These are phyloP conservation scores for Jamesozyma rosinii DNA, from an alignment of 805 yeast genomes.

Conservation along the genomic window DNA sequence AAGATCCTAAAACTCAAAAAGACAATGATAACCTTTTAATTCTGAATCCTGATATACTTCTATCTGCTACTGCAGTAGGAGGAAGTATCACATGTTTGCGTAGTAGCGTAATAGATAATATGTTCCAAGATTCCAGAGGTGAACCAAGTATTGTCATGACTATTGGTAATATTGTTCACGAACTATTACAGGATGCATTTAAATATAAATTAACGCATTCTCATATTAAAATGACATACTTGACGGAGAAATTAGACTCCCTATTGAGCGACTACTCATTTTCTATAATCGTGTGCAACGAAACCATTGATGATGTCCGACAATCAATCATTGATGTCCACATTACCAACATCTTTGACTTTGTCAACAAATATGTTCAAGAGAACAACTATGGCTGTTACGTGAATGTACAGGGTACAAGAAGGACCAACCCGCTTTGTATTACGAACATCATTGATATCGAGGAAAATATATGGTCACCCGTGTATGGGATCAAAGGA, in stretches of 20 bases:
- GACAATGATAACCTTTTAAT: slow-evolving; percentile 52
- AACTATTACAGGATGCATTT: slow-evolving; percentile 48
- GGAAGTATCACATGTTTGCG: slow-evolving; percentile 68
- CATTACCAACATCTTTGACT: slow-evolving; percentile 41
- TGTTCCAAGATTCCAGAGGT: slow-evolving; percentile 50
- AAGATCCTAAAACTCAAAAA: slow-evolving; percentile 18
- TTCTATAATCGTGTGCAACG: slow-evolving; percentile 48
- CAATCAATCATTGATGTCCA: slow-evolving; percentile 38
- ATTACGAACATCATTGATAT: slow-evolving; percentile 64
- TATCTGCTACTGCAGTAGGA: slow-evolving; percentile 76
- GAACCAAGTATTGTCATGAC: slow-evolving; percentile 56
- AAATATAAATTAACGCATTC: slow-evolving; percentile 24
- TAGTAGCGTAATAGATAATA: slow-evolving; percentile 50
- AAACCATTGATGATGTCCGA: slow-evolving; percentile 37
- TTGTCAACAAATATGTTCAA: slow-evolving; percentile 43
- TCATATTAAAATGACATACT: slow-evolving; percentile 20
- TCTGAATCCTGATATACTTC: slow-evolving; percentile 72
- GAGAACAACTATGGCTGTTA: slow-evolving; percentile 22
- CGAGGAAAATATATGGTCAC: slow-evolving; percentile 90
- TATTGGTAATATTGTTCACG: slow-evolving; percentile 78
- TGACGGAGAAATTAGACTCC: slow-evolving; percentile 31
- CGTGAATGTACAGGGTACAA: slow-evolving; percentile 22
- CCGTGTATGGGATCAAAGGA: slow-evolving; percentile 82
- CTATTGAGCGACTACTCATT: slow-evolving; percentile 38
- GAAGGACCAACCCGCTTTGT: slow-evolving; percentile 36